phyloP scores from a whole-genome alignment of 1,284 basidiomycete species.

The Cronartium ribicola region DNA sequence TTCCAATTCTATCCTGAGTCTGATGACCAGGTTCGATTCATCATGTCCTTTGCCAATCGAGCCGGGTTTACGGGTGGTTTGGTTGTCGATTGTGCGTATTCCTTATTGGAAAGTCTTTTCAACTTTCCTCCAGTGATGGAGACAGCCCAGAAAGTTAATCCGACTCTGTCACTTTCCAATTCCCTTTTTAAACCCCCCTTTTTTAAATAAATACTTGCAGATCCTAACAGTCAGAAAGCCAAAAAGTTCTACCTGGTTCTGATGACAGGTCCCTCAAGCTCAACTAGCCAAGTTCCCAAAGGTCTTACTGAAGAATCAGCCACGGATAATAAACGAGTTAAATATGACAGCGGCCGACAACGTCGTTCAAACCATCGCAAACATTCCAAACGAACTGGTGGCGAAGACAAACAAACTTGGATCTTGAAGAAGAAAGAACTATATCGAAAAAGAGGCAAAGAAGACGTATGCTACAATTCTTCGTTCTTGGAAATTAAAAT shows the following conservation, averaged over 20 bases:
- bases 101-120: background rate
- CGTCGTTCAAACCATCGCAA: background rate
- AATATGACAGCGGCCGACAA: slow-evolving; percentile 5
- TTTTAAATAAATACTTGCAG: slow-evolving; percentile 25
- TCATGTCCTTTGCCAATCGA: slow-evolving; percentile 84
- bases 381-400: background rate
- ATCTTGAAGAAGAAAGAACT: slow-evolving; percentile 60
- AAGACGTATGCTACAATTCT: slow-evolving; percentile 47
- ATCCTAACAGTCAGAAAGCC: slow-evolving; percentile 51
- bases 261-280: slow-evolving; percentile 36
- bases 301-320: slow-evolving; percentile 25
- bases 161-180: background rate
- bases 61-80: slow-evolving; percentile 96
- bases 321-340: background rate
- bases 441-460: slow-evolving; percentile 58
- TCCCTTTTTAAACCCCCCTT: background rate
- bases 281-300: slow-evolving; percentile 23
- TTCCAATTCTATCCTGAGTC: slow-evolving; percentile 94
- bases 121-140: background rate
- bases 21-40: slow-evolving; percentile 91
- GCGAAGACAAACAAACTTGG: slow-evolving; percentile 49
- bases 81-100: slow-evolving; percentile 70
- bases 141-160: no score
- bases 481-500: background rate
- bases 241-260: slow-evolving; percentile 52